phyloP scores from a whole-genome alignment of 768 basidiomycete species.

The Sarcodon aspratus region DNA sequence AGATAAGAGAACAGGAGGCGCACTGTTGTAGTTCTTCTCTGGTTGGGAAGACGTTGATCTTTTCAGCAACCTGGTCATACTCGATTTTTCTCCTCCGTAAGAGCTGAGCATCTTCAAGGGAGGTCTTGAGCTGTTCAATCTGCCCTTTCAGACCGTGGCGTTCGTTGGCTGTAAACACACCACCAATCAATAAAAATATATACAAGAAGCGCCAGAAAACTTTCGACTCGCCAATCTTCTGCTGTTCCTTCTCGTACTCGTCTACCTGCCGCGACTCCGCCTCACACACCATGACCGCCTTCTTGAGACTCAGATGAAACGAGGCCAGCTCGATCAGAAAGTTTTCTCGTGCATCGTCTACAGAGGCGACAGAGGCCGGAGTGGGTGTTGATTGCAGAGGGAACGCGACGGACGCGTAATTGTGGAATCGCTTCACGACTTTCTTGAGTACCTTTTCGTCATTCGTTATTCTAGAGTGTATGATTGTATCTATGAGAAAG shows the following conservation, averaged over 20 bases:
- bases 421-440: constrained; percentile 74
- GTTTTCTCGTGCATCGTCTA: constrained; percentile 68
- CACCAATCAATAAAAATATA: constrained; percentile 3
- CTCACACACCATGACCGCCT: constrained; percentile 74
- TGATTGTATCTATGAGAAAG: constrained; percentile 52
- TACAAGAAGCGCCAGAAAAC: neutral
- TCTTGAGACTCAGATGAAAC: constrained; percentile 66
- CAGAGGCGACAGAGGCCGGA: constrained; percentile 17
- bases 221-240: constrained; percentile 52
- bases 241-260: constrained; percentile 66
- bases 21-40: constrained; percentile 71
- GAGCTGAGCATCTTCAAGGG: constrained; percentile 70
- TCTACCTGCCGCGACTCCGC: constrained; percentile 80
- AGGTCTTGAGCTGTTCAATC: constrained; percentile 67
- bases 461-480: constrained; percentile 70
- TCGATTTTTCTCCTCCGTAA: constrained; percentile 72
- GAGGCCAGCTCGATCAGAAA: constrained; percentile 70
- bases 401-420: constrained; percentile 50
- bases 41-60: constrained; percentile 65
- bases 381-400: constrained; percentile 22
- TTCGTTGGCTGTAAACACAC: constrained; percentile 44
- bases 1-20: constrained; percentile 16
- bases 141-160: constrained; percentile 55
- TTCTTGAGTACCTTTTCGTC: constrained; percentile 73
- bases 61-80: constrained; percentile 77